Evolutionary conservation across 495 filamentous ascomycete genomes (phyloP), one percentile per base, ranked within the genome.

Genomic region (Paragyromitra xinjiangensis): DNA sequence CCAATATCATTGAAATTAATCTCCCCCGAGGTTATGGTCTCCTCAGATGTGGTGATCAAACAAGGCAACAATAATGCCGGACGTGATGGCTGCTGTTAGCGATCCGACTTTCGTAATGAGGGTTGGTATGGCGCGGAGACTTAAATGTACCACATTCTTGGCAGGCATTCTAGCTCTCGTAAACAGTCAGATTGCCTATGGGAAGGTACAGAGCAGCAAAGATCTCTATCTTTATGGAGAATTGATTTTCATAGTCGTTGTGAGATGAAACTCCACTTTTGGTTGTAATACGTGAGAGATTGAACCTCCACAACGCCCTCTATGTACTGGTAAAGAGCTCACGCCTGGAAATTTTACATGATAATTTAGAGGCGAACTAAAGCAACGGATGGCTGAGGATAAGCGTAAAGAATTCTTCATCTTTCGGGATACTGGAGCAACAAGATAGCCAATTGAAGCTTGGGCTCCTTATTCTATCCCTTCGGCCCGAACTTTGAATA

Each of bases 361-460:
- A 51, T 51, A 51, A 51, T 51, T 51, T 51, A n/a, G 48, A 51
- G 48, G 48, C 4, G 48, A 51, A 51, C 48, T 19, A 51, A 51
- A 51, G 16, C 1, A 51, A n/a, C 48, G 48, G 48, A 51, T 51
- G 16, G 48, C 48, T 51, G 48, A 51, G 48, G 16, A 51, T 51
- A 51, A 51, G 48, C 48, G 48, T 51, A 51, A n/a, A 51, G 48
- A 51, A n/a, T 51, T 19, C 48, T 19, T 51, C 12, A 51, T 3
- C 11, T 16, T 51, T 51, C 16, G n/a, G 48, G 48, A 51, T 51
- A 19, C n/a, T 51, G 48, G 11, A 51, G 16, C 16, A 51, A n/a
- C 5, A 51, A 51, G 11, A n/a, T 51, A 51, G 48, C 48, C 16
- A 51, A 51, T 22, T 22, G 19, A 22, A 22, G 48, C 48, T 51